Percentiles rank a stretch among this genome's conserved stretches.
Conservation (phyloP, 768 basidiomycete species). For the Cyclocybe cylindracea region DNA sequence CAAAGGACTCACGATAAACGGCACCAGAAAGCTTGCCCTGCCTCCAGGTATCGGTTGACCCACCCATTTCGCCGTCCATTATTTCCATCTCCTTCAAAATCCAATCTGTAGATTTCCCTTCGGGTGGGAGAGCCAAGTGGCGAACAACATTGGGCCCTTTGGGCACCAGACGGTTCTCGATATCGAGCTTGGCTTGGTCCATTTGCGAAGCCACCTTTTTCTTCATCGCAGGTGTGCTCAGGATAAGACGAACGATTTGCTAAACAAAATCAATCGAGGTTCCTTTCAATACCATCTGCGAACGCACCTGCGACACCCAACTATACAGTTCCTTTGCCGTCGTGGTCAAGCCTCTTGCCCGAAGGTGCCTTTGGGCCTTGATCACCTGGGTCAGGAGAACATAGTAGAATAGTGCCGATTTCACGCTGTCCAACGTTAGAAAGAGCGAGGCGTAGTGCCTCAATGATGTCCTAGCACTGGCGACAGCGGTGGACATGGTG, state of each 20-base stretch:
- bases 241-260: constrained; percentile 54
- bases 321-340: constrained; percentile 53
- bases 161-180: constrained; percentile 70
- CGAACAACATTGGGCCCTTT: constrained; percentile 62
- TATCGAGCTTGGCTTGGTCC: constrained; percentile 59
- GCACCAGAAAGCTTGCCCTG: constrained; percentile 81
- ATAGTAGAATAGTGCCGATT: constrained; percentile 61
- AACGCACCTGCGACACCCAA: constrained; percentile 51
- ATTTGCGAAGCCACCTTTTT: constrained; percentile 65
- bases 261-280: constrained; percentile 23
- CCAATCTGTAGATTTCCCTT: constrained; percentile 71
- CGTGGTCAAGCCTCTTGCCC: constrained; percentile 57
- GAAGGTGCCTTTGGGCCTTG: constrained; percentile 60
- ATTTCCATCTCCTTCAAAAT: constrained; percentile 76
- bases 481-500: constrained; percentile 17
- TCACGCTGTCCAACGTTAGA: constrained; percentile 46
- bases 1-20: constrained; percentile 71
- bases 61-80: constrained; percentile 65
- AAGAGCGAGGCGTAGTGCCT: constrained; percentile 15
- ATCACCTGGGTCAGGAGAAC: constrained; percentile 50
- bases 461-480: constrained; percentile 12
- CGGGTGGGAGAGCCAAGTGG: constrained; percentile 63
- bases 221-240: constrained; percentile 62
- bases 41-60: constrained; percentile 53
- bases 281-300: not conserved